Evolutionary conservation across 495 filamentous ascomycete genomes (phyloP), one percentile per base, ranked within the genome.

Genomic region (Tuber calosporum): DNA sequence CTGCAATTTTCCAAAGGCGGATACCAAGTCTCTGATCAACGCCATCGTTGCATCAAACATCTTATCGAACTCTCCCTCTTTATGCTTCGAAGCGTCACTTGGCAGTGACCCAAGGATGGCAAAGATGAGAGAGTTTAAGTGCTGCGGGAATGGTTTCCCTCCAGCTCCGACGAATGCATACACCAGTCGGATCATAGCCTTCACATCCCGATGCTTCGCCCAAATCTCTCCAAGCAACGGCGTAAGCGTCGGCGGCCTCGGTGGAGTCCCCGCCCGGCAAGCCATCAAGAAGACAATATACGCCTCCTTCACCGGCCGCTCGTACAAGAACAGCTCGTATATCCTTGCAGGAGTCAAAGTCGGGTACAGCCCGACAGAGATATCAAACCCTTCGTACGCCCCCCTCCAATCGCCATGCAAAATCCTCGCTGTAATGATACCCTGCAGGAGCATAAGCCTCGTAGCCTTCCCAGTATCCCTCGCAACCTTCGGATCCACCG

Each of bases 311-410:
- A 84, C 26, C 4, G 85, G 85, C 17, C 85, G 82, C 67, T 86
- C 81, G 67, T 82, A 80, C 41, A 86, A 82, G 71, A 86, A 83
- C 36, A 84, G 69, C 39, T 84, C 81, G 75, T 86, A 85, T 70
- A 85, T 76, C 0, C 84, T 79, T 1, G 71, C 13, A 1, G 84
- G 84, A 1, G 80, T 79, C 17, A 81, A 75, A 4, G 82, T 80
- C 1, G 85, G 85, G 70, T 83, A 85, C 8, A 87, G 79, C 22
- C 85, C 79, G 1, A 85, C 74, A n/a, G 81, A 82, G 30, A 82
- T 82, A 70, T 87, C 85, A 34, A 86, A 77, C 15, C 82, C 85
- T 41, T 86, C 78, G 72, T 87, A 87, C 9, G 85, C 83, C 15
- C 82, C 82, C 48, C 75, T 73, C 82, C 84, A 84, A 69, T 86